A percentile compares a stretch with the other conserved stretches of the same genome.
These are phyloP conservation scores for Dendrobium nobile DNA, from an alignment of 106 monocot genomes.

Conservation along the genomic window DNA sequence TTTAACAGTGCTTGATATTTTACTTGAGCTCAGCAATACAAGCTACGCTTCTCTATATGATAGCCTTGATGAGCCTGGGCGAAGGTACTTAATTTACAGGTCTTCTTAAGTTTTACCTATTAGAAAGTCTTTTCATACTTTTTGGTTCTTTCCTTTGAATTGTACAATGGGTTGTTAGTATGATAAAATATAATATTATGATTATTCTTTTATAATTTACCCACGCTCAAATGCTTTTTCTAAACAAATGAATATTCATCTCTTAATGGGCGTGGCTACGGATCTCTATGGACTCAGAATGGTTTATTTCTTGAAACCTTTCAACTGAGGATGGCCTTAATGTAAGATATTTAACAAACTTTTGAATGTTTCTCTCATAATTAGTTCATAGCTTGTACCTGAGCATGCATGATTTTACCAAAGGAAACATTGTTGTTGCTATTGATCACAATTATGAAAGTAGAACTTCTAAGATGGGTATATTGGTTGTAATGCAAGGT, in stretches of 20 bases:
- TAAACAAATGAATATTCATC: neutral
- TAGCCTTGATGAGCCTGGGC: constrained; percentile 80
- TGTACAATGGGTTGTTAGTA: neutral
- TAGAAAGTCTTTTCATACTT: neutral
- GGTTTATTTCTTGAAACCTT: neutral
- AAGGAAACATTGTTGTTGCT: neutral
- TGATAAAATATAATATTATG: neutral
- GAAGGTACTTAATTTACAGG: constrained; percentile 48
- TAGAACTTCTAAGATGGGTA: neutral
- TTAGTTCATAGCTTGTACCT: neutral
- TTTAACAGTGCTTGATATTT: constrained; percentile 64
- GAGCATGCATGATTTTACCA: neutral
- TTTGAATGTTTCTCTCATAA: neutral
- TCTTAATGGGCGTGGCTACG: neutral
- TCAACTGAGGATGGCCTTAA: neutral
- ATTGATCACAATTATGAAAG: neutral
- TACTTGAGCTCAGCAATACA: constrained; percentile 50
- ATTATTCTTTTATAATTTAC: neutral
- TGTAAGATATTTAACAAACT: neutral
- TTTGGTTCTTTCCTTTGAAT: constrained; percentile 1
- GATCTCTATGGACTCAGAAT: neutral
- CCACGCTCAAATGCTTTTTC: neutral
- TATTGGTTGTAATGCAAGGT: neutral
- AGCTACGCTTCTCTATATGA: constrained; percentile 56
- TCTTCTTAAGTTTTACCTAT: neutral